Evolutionary conservation across 75 land plant genomes (phyloP), one percentile per base, ranked within the genome.

Genomic region (Sequoia sempervirens): DNA sequence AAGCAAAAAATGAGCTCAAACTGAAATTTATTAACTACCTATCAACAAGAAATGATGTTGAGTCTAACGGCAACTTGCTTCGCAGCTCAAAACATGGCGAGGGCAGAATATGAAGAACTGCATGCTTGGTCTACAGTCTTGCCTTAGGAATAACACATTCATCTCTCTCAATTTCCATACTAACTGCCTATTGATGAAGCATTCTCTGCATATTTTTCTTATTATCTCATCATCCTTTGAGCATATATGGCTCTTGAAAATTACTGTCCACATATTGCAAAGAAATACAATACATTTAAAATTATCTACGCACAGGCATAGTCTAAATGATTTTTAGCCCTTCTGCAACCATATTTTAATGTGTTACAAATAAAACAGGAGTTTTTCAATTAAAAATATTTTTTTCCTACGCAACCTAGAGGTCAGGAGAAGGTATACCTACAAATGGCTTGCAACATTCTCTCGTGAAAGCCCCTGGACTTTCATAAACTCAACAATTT

Each of bases 401-500:
- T 2, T 28, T 28, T 10, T 28, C n/a, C 34, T 28, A 8, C 13
- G 2, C 72, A 69, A 69, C 34, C 9, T 9, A 69, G 34, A 69
- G 34, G 72, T 26, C 6, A 7, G 11, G 34, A 30, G 56, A 66
- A 69, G 34, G 15, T 23, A 26, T 34, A 90, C 90, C 88, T 90
- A 90, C 45, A 90, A 81, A 83, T 90, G 91, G 52, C 91, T 90
- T 52, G 91, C 91, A 82, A 90, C 91, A 52, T 90, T 90, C 78
- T 90, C 91, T 68, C 90, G 83, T n/a, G 91, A 84, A 37, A 90
- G 89, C 23, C 90, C 91, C 76, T 90, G 91, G 23, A 90, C 91
- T 47, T 86, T 86, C 91, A 90, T 90, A 40, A 90, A 70, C 45
- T 90, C 91, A 61, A 90, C 81, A 20, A 90, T 90, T 82, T 85